A percentile compares a stretch with the other conserved stretches of the same genome.
Evolutionary conservation across 2,329 filamentous ascomycete species (phyloP).

Genomic region (Trichophyton mentagrophytes): DNA sequence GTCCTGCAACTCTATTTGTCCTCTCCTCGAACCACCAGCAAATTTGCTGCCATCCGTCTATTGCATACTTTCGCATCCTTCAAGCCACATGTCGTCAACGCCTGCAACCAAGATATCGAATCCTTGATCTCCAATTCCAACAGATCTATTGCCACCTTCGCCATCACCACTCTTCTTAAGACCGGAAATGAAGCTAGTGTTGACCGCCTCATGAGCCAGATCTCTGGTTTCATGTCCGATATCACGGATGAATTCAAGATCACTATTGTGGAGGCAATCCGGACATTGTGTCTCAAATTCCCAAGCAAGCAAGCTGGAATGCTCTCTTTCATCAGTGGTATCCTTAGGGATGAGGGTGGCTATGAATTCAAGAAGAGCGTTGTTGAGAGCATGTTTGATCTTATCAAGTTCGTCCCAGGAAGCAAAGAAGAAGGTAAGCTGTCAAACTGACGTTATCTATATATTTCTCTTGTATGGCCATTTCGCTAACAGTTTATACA

Average conservation of each 20-base stretch:
- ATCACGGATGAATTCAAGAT: constrained; percentile 99
- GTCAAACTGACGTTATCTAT: not conserved
- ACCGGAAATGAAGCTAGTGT: constrained; percentile 96
- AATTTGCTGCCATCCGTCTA: constrained; percentile 93
- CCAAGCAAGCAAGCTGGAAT: constrained; percentile 96
- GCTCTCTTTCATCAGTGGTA: constrained; percentile 94
- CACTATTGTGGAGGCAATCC: constrained; percentile 97
- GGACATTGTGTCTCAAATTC: constrained; percentile 93
- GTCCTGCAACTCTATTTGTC: constrained; percentile 94
- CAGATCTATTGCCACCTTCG: constrained; percentile 93
- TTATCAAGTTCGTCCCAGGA: constrained; percentile 97
- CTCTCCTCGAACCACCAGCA: constrained; percentile 86
- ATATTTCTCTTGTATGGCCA: not conserved
- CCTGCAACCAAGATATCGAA: constrained; percentile 96
- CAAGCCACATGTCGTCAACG: constrained; percentile 82
- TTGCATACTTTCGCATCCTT: constrained; percentile 93
- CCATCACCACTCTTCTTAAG: constrained; percentile 94
- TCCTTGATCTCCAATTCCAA: constrained; percentile 93
- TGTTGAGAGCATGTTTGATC: constrained; percentile 97
- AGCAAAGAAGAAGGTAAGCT: constrained; percentile 50
- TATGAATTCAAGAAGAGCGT: constrained; percentile 98
- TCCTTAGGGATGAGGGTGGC: constrained; percentile 87
- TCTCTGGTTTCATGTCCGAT: constrained; percentile 95
- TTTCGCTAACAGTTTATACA: constrained; percentile 15
- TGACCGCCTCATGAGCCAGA: constrained; percentile 96